Evolutionary conservation across 495 filamentous ascomycete species (phyloP).

Genomic region (Astrothelium subdiscretum): DNA sequence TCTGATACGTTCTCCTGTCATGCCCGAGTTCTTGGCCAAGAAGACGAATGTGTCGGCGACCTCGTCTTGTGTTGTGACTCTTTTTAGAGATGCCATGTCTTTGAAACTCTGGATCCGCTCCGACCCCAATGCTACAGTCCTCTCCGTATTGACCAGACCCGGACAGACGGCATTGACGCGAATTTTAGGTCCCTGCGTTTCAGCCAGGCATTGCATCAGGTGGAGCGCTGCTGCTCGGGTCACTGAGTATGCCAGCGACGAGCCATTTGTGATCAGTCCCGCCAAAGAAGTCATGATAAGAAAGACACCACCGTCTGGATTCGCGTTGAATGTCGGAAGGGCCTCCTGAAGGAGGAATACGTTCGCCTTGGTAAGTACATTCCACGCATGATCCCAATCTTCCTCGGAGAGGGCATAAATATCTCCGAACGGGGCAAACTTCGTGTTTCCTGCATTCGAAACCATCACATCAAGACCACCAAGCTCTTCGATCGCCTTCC

Average conservation of each 20-base stretch:
- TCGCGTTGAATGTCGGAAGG: slow-evolving; percentile 53
- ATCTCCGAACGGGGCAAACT: slow-evolving; percentile 47
- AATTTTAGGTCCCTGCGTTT: slow-evolving; percentile 52
- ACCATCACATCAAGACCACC: slow-evolving; percentile 61
- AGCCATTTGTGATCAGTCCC: slow-evolving; percentile 32
- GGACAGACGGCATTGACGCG: slow-evolving; percentile 60
- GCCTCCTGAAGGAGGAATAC: slow-evolving; percentile 51
- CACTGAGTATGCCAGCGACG: slow-evolving; percentile 54
- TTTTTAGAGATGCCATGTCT: slow-evolving; percentile 25
- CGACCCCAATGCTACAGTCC: slow-evolving; percentile 32
- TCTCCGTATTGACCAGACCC: slow-evolving; percentile 59
- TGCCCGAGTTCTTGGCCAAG: slow-evolving; percentile 30
- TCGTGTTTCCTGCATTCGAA: slow-evolving; percentile 51
- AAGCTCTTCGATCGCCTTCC: slow-evolving; percentile 39
- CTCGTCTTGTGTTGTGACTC: neutral
- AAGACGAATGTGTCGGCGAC: slow-evolving; percentile 27
- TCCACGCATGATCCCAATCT: slow-evolving; percentile 67
- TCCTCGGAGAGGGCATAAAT: slow-evolving; percentile 48
- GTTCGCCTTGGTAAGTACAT: slow-evolving; percentile 56
- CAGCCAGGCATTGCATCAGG: slow-evolving; percentile 59
- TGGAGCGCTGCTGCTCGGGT: slow-evolving; percentile 59
- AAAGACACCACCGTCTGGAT: slow-evolving; percentile 56
- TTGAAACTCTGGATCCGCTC: slow-evolving; percentile 19
- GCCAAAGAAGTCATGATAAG: slow-evolving; percentile 58
- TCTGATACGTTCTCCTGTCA: slow-evolving; percentile 21